Evolutionary conservation across 108 stramenopile genomes (phyloP).

Genomic region (Skeletonema marinoi): DNA sequence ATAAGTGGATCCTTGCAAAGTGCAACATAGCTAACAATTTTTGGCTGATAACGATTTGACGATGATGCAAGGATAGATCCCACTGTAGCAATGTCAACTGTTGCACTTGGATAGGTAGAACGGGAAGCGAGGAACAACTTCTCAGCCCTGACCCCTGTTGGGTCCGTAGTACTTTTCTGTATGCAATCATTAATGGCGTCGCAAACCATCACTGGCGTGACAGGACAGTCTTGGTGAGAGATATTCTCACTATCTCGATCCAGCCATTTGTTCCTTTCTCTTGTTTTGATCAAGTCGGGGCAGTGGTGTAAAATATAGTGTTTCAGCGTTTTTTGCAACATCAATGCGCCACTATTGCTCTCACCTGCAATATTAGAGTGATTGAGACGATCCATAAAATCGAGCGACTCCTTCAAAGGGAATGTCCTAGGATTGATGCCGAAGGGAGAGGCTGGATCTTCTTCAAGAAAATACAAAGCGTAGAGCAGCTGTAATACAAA

Average conservation of each 20-base stretch:
- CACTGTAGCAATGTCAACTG: slow-evolving; percentile 40
- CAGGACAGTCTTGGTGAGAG: neutral
- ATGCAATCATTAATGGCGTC: slow-evolving; percentile 40
- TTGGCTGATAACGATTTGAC: slow-evolving; percentile 43
- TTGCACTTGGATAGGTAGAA: slow-evolving; percentile 30
- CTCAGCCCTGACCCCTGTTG: slow-evolving; percentile 48
- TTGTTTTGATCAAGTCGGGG: slow-evolving; percentile 14
- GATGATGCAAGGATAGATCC: slow-evolving; percentile 52
- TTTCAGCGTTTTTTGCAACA: slow-evolving; percentile 9
- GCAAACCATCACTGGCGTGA: slow-evolving; percentile 18
- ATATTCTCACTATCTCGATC: neutral
- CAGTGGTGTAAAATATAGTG: slow-evolving; percentile 24
- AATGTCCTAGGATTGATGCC: slow-evolving; percentile 51
- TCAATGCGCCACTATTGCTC: neutral
- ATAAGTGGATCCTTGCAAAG: slow-evolving; percentile 71
- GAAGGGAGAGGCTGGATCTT: slow-evolving; percentile 52
- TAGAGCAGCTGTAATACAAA: slow-evolving; percentile 66
- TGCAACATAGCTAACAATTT: slow-evolving; percentile 46
- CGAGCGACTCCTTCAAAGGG: slow-evolving; percentile 43
- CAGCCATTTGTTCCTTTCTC: slow-evolving; percentile 5
- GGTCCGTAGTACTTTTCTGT: neutral
- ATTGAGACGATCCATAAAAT: slow-evolving; percentile 6
- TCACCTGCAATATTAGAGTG: neutral
- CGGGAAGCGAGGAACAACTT: slow-evolving; percentile 48
- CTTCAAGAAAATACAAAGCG: slow-evolving; percentile 50